Evolutionary conservation across 2,329 filamentous ascomycete species (phyloP).

Genomic region (Fusarium proliferatum): DNA sequence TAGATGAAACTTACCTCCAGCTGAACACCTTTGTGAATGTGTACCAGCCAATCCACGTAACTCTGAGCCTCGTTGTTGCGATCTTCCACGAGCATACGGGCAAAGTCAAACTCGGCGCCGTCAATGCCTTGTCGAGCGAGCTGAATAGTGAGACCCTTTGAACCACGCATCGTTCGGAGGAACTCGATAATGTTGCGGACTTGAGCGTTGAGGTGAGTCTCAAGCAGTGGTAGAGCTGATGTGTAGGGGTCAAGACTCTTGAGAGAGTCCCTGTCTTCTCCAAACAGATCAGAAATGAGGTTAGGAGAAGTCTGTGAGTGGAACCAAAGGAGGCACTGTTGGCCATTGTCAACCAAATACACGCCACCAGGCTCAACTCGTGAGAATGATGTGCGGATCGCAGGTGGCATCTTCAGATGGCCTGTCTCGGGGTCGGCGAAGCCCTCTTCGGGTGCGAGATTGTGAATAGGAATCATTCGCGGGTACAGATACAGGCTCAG

Average conservation of each 20-base stretch:
- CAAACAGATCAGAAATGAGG: conserved; percentile 89
- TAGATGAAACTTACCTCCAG: conserved; percentile 72
- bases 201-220: conserved; percentile 94
- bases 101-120: conserved; percentile 96
- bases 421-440: conserved; percentile 90
- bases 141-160: conserved; percentile 89
- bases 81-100: conserved; percentile 89
- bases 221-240: conserved; percentile 81
- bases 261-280: conserved; percentile 74
- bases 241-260: conserved; percentile 84
- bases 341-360: conserved; percentile 95
- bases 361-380: conserved; percentile 92
- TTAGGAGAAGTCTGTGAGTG: conserved; percentile 94
- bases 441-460: conserved; percentile 85
- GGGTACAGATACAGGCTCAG: conserved; percentile 94
- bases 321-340: conserved; percentile 91
- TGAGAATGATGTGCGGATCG: conserved; percentile 84
- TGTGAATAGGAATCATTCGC: conserved; percentile 91
- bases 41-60: conserved; percentile 98
- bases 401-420: conserved; percentile 84
- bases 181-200: conserved; percentile 94
- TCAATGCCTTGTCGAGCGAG: conserved; percentile 92
- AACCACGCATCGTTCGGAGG: conserved; percentile 80
- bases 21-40: conserved; percentile 92
- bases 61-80: conserved; percentile 97